Evolutionary conservation across 352 stramenopile species (phyloP).

Genomic region (Pythium aristosporum): DNA sequence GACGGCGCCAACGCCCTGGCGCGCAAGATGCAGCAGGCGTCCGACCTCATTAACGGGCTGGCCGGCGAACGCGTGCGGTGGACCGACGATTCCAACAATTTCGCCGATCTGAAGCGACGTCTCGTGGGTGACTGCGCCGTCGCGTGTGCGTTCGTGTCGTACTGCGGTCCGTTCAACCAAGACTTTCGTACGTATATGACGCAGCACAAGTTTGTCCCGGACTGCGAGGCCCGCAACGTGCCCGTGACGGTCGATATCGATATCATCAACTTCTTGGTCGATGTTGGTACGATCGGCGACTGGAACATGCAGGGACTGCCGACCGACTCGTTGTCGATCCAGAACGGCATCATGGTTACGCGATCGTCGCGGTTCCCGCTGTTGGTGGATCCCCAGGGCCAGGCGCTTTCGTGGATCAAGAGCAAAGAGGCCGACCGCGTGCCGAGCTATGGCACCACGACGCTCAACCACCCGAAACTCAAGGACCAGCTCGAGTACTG

Average conservation of each 20-base stretch:
- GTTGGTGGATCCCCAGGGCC: slow-evolving; percentile 97
- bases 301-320: slow-evolving; percentile 98
- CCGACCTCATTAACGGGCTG: slow-evolving; percentile 96
- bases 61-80: slow-evolving; percentile 95
- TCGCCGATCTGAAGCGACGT: slow-evolving; percentile 94
- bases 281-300: slow-evolving; percentile 96
- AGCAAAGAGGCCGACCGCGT: slow-evolving; percentile 94
- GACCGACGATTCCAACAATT: slow-evolving; percentile 98
- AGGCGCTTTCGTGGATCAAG: slow-evolving; percentile 97
- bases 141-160: slow-evolving; percentile 97
- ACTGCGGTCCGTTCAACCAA: slow-evolving; percentile 98
- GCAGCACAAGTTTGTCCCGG: slow-evolving; percentile 94
- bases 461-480: slow-evolving; percentile 95
- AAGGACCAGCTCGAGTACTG: slow-evolving; percentile 98
- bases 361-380: slow-evolving; percentile 95
- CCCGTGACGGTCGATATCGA: slow-evolving; percentile 95
- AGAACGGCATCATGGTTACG: slow-evolving; percentile 99
- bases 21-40: slow-evolving; percentile 97
- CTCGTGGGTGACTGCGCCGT: slow-evolving; percentile 97
- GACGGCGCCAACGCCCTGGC: slow-evolving; percentile 94
- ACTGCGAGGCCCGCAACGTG: slow-evolving; percentile 91
- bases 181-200: slow-evolving; percentile 97
- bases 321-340: slow-evolving; percentile 96
- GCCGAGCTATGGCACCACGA: slow-evolving; percentile 93
- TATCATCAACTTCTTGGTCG: slow-evolving; percentile 96